Base-by-base conservation (phyloP, 768 basidiomycete species). In the Trametes gibbosa region DNA sequence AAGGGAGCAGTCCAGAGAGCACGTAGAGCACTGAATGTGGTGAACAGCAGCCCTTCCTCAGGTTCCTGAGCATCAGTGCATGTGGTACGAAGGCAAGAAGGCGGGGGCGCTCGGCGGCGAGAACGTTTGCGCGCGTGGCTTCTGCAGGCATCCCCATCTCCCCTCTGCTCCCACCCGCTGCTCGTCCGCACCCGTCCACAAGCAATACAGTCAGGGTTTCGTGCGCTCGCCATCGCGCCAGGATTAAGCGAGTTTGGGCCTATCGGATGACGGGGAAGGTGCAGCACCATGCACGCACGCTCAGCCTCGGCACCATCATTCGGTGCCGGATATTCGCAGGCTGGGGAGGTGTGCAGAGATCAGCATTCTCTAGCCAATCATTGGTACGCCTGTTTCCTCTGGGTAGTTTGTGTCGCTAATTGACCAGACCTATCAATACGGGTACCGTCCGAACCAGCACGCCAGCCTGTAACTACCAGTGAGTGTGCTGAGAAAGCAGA, bases 221-320 rank as follows among this genome's bases (percentile, higher is more conserved):
- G 52, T 32, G 42, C 10, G 42, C 41, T 21, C 32, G 34, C 27
- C 19, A 32, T 41, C 29, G 21, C 41, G 6, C 27, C 23, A 14
- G 27, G 52, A 45, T 53, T 53, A 53, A 43, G 42, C 52, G 23
- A 43, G 35, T 53, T 53, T 53, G 13, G 52, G 32, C 52, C 52
- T 53, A 53, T 53, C 52, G 35, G 52, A 45, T 35, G 35, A 32
- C 25, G 19, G 1, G 21, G 9, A 29, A 21, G 14, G 19, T 35
- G 35, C 50, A 39, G 35, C 34, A 49, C 48, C 29, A 49, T 49
- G 48, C 48, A 34, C 48, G 34, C 48, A 49, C 29, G 9, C 32
- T 19, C 29, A 17, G 12, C 17, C 29, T 24, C 43, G 7, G 23
- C 12, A 13, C 7, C 37, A 39, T 14, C 37, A 14, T 3, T 17